These are phyloP conservation scores for Ophiosphaerella herpotricha DNA, from an alignment of 2,329 filamentous ascomycete species.

Conservation along the genomic window DNA sequence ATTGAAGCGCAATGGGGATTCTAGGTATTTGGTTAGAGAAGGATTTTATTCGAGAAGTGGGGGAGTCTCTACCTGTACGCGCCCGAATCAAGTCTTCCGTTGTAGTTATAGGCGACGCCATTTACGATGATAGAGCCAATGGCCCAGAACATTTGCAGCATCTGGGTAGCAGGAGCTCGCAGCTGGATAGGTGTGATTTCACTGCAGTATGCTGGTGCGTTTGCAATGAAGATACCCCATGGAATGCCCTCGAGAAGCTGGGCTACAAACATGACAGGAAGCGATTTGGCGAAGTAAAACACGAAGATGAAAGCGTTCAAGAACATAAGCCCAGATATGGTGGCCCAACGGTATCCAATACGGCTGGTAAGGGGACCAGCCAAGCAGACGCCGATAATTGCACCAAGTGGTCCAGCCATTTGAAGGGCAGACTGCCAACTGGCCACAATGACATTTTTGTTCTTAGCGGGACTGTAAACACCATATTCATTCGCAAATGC, in stretches of 20 bases:
- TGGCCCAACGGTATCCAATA: constrained; percentile 65
- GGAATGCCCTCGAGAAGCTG: constrained; percentile 66
- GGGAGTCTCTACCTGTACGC: constrained; percentile 27
- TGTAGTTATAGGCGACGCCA: constrained; percentile 61
- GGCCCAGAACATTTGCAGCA: constrained; percentile 70
- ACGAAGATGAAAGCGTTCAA: constrained; percentile 65
- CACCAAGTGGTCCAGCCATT: constrained; percentile 61
- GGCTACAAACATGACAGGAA: constrained; percentile 54
- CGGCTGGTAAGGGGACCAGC: constrained; percentile 64
- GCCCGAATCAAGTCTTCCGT: constrained; percentile 23
- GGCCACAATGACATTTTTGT: constrained; percentile 51
- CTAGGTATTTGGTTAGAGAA: constrained; percentile 18
- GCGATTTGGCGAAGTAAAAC: constrained; percentile 60
- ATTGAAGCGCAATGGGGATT: constrained; percentile 46
- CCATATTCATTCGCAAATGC: constrained; percentile 56
- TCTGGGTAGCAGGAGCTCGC: constrained; percentile 63
- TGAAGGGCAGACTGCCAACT: constrained; percentile 65
- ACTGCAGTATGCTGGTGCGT: constrained; percentile 65
- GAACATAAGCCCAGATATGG: constrained; percentile 59
- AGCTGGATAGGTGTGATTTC: constrained; percentile 66
- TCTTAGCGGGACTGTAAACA: constrained; percentile 35
- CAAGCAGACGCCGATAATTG: constrained; percentile 63
- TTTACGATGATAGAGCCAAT: constrained; percentile 66
- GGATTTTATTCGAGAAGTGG: not conserved
- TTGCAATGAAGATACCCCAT: constrained; percentile 70